phyloP scores from a whole-genome alignment of 2,329 filamentous ascomycete genomes.

The Tympanopsis confertula region DNA sequence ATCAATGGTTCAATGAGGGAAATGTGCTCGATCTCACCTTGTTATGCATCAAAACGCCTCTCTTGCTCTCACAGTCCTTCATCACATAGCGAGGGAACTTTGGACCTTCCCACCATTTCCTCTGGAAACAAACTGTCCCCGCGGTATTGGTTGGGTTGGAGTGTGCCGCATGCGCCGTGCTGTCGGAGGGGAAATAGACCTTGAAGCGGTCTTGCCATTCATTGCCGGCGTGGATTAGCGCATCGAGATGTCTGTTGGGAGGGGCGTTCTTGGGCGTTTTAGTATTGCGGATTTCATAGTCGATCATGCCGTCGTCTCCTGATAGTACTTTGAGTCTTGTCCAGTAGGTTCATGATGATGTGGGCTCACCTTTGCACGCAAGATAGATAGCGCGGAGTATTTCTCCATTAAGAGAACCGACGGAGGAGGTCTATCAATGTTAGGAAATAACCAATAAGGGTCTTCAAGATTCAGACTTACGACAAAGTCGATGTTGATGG shows the following conservation, averaged over 20 bases:
- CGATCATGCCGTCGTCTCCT: conserved; percentile 2
- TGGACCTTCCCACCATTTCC: conserved; percentile 57
- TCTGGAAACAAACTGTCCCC: conserved; percentile 73
- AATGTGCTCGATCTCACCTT: no score
- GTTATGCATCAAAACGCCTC: conserved; percentile 74
- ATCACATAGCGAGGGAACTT: conserved; percentile 64
- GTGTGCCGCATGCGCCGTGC: conserved; percentile 55
- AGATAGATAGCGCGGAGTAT: conserved; percentile 48
- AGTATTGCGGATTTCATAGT: conserved; percentile 1
- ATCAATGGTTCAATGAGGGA: background rate
- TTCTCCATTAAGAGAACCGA: conserved; percentile 62
- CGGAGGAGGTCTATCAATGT: conserved; percentile 54
- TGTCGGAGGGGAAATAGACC: conserved; percentile 69
- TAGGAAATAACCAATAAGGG: conserved; percentile 6
- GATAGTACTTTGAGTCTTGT: background rate
- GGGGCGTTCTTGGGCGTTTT: background rate
- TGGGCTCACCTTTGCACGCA: conserved; percentile 36
- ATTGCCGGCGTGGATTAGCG: background rate
- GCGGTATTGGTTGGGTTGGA: conserved; percentile 44
- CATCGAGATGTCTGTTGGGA: no score
- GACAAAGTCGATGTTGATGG: conserved; percentile 62
- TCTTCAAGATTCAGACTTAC: conserved; percentile 26
- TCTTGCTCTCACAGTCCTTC: conserved; percentile 62
- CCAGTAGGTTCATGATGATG: background rate
- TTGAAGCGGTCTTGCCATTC: conserved; percentile 40